Conservation (phyloP, 2,329 filamentous ascomycete species). For the Eutypella sp. region DNA sequence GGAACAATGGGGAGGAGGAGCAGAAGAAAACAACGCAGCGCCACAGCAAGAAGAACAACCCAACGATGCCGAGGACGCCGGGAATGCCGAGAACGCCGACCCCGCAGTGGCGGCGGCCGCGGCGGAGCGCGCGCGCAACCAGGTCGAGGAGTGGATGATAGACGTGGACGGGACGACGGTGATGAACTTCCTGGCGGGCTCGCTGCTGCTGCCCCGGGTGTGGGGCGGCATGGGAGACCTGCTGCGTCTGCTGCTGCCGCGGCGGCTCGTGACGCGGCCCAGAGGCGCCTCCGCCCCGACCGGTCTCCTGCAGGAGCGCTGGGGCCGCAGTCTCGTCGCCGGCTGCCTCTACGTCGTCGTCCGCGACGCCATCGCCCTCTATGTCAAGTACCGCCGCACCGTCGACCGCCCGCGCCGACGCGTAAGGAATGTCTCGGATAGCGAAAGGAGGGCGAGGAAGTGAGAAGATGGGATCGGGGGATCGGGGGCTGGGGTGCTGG, state of each 20-base stretch:
- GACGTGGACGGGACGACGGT: constrained; percentile 11
- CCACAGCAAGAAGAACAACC: constrained; percentile 13
- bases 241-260: constrained; percentile 63
- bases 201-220: constrained; percentile 74
- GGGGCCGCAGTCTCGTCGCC: constrained; percentile 84
- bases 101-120: background rate
- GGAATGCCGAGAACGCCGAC: background rate
- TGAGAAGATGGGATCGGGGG: too few relatives aligned
- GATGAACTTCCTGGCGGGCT: constrained; percentile 45
- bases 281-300: constrained; percentile 8
- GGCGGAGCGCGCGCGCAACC: background rate
- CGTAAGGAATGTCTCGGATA: constrained; percentile 46
- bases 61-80: background rate
- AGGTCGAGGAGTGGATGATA: background rate
- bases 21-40: background rate
- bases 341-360: constrained; percentile 84
- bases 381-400: constrained; percentile 58
- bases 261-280: constrained; percentile 54
- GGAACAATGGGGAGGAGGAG: background rate
- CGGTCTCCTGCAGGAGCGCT: constrained; percentile 68
- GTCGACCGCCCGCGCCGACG: constrained; percentile 49
- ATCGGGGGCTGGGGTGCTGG: too few relatives aligned
- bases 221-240: constrained; percentile 74
- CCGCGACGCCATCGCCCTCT: constrained; percentile 61
- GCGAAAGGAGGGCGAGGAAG: background rate